Conservation (phyloP, 116 monocot species). For the Trichopus zeylanicus region DNA sequence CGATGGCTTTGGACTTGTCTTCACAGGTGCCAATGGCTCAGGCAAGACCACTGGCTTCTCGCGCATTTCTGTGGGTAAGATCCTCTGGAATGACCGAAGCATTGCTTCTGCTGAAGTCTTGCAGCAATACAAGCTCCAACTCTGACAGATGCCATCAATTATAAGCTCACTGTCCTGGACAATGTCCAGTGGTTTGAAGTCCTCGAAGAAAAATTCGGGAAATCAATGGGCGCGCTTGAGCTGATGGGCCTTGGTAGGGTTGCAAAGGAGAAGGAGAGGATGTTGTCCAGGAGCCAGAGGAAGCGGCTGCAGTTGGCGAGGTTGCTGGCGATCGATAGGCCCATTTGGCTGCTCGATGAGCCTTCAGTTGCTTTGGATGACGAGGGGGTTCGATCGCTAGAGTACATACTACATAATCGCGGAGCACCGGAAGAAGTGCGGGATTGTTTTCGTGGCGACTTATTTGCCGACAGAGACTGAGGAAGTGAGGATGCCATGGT, state of each 20-base stretch:
- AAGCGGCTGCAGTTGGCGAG: slow-evolving; percentile 91
- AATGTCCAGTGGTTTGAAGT: slow-evolving; percentile 95
- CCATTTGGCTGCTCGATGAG: slow-evolving; percentile 97
- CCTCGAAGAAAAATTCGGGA: slow-evolving; percentile 83
- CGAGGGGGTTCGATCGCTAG: slow-evolving; percentile 68
- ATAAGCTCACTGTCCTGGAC: slow-evolving; percentile 73
- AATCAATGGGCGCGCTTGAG: slow-evolving; percentile 49
- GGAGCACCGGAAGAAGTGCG: slow-evolving; percentile 79
- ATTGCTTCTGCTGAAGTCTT: slow-evolving; percentile 77
- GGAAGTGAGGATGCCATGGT: slow-evolving; percentile 70
- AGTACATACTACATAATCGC: slow-evolving; percentile 80
- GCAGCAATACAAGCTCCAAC: slow-evolving; percentile 86
- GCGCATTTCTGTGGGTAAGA: slow-evolving; percentile 79
- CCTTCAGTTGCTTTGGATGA: slow-evolving; percentile 87
- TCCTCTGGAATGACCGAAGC: slow-evolving; percentile 95
- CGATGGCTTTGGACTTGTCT: slow-evolving; percentile 81
- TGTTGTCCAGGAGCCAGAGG: slow-evolving; percentile 98
- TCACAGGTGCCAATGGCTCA: slow-evolving; percentile 88
- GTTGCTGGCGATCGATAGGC: slow-evolving; percentile 75
- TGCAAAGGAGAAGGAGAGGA: slow-evolving; percentile 75
- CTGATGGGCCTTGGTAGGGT: slow-evolving; percentile 91
- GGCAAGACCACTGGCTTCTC: slow-evolving; percentile 97
- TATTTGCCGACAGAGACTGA: slow-evolving; percentile 79
- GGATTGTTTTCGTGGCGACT: slow-evolving; percentile 88
- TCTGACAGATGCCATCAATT: slow-evolving; percentile 79